Evolutionary conservation across 345 rosid genomes (phyloP).

Genomic region (Euphorbia lathyris): DNA sequence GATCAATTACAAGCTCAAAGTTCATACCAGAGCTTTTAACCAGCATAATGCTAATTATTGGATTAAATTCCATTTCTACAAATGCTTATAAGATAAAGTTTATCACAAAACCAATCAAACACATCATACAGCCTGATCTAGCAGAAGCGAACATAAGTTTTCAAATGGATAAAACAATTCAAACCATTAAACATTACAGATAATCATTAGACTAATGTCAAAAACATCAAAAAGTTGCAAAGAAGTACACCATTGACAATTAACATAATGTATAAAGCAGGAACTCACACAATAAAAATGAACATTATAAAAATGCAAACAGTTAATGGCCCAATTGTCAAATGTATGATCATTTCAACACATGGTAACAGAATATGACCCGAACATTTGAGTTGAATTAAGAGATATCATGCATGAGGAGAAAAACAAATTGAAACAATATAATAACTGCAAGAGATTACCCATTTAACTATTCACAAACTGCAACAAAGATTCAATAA

Average conservation of each 20-base stretch:
- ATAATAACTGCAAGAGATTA: too few species aligned
- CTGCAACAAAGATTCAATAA: too few species aligned
- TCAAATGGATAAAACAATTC: background rate
- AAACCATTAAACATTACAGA: background rate
- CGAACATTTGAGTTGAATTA: too few species aligned
- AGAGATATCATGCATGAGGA: too few species aligned
- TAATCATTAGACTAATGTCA: background rate
- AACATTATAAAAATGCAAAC: background rate
- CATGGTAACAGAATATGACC: background rate
- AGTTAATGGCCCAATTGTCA: background rate
- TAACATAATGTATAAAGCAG: background rate
- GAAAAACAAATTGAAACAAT: too few species aligned
- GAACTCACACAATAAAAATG: background rate
- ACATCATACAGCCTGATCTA: background rate
- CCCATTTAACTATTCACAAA: too few species aligned
- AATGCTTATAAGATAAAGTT: background rate
- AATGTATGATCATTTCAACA: background rate
- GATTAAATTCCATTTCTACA: background rate
- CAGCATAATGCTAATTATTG: background rate
- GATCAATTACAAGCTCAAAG: background rate
- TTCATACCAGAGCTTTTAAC: background rate
- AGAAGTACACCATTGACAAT: background rate
- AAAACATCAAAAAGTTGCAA: background rate
- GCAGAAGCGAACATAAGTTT: background rate
- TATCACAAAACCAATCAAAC: background rate